These are phyloP conservation scores for Serendipita indica DNA, from an alignment of 768 basidiomycete species.

Conservation along the genomic window DNA sequence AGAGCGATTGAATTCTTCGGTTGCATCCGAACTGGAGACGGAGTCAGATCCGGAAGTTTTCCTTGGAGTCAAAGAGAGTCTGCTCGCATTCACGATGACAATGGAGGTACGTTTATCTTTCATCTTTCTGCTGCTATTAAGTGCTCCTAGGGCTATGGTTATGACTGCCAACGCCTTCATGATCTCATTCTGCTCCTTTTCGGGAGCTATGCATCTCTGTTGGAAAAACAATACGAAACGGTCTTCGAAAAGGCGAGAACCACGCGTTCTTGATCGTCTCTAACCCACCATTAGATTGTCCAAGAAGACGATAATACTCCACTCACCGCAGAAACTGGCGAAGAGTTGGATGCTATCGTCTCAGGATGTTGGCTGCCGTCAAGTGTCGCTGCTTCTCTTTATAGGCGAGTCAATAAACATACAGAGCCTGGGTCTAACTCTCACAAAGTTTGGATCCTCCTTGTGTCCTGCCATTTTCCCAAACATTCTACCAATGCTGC, in stretches of 20 bases:
- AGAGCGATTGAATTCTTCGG: slow-evolving; percentile 50
- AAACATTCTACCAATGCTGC: slow-evolving; percentile 88
- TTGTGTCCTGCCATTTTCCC: slow-evolving; percentile 79
- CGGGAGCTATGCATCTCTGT: slow-evolving; percentile 70
- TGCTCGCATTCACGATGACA: slow-evolving; percentile 79
- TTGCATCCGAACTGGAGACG: slow-evolving; percentile 53
- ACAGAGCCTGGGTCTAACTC: slow-evolving; percentile 9
- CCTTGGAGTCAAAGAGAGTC: slow-evolving; percentile 64
- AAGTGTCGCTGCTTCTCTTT: slow-evolving; percentile 46
- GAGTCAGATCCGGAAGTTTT: slow-evolving; percentile 74
- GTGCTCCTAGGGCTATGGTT: slow-evolving; percentile 57
- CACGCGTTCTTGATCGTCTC: not conserved
- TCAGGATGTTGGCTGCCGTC: slow-evolving; percentile 67
- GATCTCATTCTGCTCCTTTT: slow-evolving; percentile 77
- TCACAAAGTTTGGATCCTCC: slow-evolving; percentile 43
- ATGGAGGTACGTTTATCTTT: slow-evolving; percentile 48
- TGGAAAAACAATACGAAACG: slow-evolving; percentile 65
- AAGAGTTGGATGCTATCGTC: slow-evolving; percentile 60
- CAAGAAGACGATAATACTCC: slow-evolving; percentile 76
- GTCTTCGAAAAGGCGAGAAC: slow-evolving; percentile 63
- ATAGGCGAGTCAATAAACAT: slow-evolving; percentile 27
- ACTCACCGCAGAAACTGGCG: slow-evolving; percentile 45
- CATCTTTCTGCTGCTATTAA: slow-evolving; percentile 7
- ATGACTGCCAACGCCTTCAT: slow-evolving; percentile 70
- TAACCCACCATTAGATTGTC: slow-evolving; percentile 46